Conservation (phyloP, 1,284 basidiomycete genomes). For the Ceratobasidium sp. region DNA sequence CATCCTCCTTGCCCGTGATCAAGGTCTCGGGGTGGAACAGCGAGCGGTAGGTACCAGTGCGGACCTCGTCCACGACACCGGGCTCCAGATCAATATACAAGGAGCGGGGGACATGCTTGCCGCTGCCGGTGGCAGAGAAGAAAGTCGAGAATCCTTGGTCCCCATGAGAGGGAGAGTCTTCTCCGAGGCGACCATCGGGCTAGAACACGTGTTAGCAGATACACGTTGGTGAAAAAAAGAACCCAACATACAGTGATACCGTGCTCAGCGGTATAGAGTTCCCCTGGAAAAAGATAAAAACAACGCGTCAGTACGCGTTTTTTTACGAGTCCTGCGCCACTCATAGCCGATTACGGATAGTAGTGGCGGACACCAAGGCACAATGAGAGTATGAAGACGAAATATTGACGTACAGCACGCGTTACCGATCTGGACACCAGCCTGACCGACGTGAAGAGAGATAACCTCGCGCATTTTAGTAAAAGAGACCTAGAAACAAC, state of each 20-base stretch:
- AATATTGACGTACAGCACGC: slow-evolving; percentile 65
- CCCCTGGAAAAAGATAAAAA: slow-evolving; percentile 74
- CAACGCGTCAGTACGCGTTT: slow-evolving; percentile 42
- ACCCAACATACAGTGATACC: slow-evolving; percentile 82
- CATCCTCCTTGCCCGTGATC: slow-evolving; percentile 99
- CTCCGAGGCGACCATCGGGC: slow-evolving; percentile 91
- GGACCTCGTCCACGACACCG: slow-evolving; percentile 95
- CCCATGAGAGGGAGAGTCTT: slow-evolving; percentile 74
- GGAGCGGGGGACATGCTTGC: slow-evolving; percentile 97
- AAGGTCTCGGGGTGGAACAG: slow-evolving; percentile 99
- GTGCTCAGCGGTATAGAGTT: slow-evolving; percentile 98
- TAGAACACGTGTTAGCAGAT: slow-evolving; percentile 52
- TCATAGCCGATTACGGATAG: not conserved
- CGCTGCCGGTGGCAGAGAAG: slow-evolving; percentile 82
- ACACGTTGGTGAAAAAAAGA: not conserved
- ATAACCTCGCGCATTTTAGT: slow-evolving; percentile 67
- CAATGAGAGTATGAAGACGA: slow-evolving; percentile 6
- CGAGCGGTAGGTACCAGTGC: slow-evolving; percentile 90
- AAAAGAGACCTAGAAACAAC: slow-evolving; percentile 13
- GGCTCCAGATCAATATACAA: slow-evolving; percentile 98
- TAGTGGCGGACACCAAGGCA: not conserved
- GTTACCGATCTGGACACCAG: slow-evolving; percentile 96
- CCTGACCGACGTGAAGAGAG: slow-evolving; percentile 94
- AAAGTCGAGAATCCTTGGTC: slow-evolving; percentile 97
- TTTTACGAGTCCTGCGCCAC: not conserved